Evolutionary conservation across 164 flowering plant species (phyloP), one percentile per base, ranked within the genome.

Genomic region (Sextonia rubra): DNA sequence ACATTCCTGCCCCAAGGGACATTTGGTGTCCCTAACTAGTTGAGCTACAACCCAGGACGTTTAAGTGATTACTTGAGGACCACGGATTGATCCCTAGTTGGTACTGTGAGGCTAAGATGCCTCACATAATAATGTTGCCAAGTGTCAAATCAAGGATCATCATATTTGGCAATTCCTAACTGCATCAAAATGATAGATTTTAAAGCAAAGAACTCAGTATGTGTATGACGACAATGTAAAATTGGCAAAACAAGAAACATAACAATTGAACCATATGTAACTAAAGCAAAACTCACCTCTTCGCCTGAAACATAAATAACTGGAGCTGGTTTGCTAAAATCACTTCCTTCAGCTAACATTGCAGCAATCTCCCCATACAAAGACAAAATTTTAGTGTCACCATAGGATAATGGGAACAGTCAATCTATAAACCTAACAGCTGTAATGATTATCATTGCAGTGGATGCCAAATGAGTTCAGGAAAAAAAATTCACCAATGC

Each of bases 251-350:
- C 47, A 29, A 14, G 47, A 17, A 66, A 48, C 15, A 11, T 6
- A 66, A 20, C 37, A 0, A 48, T 23, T 12, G 17, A 68, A 68
- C 18, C 52, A 24, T n/a, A 67, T 65, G 64, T 14, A 68, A 58
- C 18, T 9, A 37, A 23, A 60, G 6, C 22, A 69, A 70, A 70
- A 76, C 88, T 78, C 66, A 95, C 99, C 98, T 96, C 99, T 87
- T 96, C 99, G 60, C 97, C 99, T 68, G 98, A 93, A 26, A 96
- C 88, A 84, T 96, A 96, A 0, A 96, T 64, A 80, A 93, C 97
- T 17, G 92, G 89, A 78, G 90, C 84, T 68, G 87, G 74, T 71
- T 26, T 71, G 72, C 76, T 79, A 47, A 69, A 18, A 71, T 71
- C 83, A 74, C 60, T 29, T 66, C 90, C 90, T 80, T 91, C 95